Percentiles rank a stretch among this genome's conserved stretches.
Evolutionary conservation across 768 basidiomycete species (phyloP).

Genomic region (Dioszegia hungarica): DNA sequence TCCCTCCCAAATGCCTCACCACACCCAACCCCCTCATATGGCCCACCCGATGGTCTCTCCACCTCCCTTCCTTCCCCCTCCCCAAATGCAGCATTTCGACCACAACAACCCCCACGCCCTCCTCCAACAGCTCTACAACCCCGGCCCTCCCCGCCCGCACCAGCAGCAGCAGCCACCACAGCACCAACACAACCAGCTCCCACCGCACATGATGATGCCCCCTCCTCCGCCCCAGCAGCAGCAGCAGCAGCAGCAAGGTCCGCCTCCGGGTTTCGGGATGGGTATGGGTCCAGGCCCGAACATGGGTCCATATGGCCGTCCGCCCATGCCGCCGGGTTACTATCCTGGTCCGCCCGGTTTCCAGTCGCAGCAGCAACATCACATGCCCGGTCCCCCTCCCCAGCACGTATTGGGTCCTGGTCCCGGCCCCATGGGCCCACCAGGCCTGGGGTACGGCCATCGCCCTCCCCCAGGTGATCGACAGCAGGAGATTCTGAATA

Average conservation of each 20-base stretch:
- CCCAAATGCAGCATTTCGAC: constrained; percentile 2
- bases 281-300: no score
- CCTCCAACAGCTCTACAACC: constrained; percentile 6
- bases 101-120: neutral
- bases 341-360: neutral
- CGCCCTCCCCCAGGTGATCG: neutral
- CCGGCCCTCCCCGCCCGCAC: neutral
- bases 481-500: constrained; percentile 16
- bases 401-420: no score
- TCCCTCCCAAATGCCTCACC: neutral
- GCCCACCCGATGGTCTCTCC: neutral
- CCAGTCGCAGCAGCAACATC: no score
- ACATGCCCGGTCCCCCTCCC: no score
- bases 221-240: no score
- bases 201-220: constrained; percentile 2
- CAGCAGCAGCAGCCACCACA: neutral
- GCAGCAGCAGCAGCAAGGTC: no score
- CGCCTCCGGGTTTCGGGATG: no score
- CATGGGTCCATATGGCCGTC: no score
- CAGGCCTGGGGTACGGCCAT: no score
- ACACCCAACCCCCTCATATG: neutral
- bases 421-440: no score
- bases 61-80: constrained; percentile 1
- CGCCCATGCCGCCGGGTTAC: neutral
- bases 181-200: no score